These are phyloP conservation scores for Ophiostoma triangulosporum DNA, from an alignment of 2,329 filamentous ascomycete species.

Conservation along the genomic window DNA sequence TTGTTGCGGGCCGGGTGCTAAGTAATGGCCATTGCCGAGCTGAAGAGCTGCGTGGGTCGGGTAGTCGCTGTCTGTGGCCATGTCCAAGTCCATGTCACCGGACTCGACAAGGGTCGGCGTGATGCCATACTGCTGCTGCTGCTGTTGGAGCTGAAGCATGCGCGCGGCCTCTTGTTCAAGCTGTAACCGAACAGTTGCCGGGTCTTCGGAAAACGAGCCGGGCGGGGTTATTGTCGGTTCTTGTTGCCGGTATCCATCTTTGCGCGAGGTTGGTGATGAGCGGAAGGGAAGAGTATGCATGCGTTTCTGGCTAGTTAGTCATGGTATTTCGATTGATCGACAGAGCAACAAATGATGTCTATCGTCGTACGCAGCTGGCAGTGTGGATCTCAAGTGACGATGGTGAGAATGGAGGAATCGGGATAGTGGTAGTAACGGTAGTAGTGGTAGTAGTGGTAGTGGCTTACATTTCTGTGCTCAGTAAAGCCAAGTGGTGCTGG, in stretches of 20 bases:
- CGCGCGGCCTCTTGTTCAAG: not conserved
- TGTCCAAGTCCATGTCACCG: constrained; percentile 35
- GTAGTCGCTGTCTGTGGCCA: constrained; percentile 29
- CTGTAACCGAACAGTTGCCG: constrained; percentile 1
- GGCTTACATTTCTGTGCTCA: constrained; percentile 36
- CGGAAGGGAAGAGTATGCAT: constrained; percentile 38
- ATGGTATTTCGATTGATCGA: not conserved
- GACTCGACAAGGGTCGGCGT: constrained; percentile 9
- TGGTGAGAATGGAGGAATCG: not conserved
- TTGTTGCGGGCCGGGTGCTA: constrained; percentile 21
- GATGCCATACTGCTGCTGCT: constrained; percentile 14
- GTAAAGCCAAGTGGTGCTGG: constrained; percentile 28
- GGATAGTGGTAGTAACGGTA: not conserved
- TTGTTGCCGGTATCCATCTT: constrained; percentile 18
- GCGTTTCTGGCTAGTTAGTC: constrained; percentile 32
- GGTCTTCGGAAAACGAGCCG: constrained; percentile 27
- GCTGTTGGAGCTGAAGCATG: not conserved
- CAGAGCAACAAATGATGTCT: not conserved
- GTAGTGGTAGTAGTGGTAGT: not conserved
- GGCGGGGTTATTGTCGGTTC: constrained; percentile 25
- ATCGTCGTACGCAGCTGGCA: not conserved
- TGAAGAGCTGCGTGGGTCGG: not conserved
- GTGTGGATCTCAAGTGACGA: not conserved
- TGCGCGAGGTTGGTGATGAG: constrained; percentile 28
- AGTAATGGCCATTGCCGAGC: constrained; percentile 10